These are phyloP conservation scores for Termitomyces sp. DNA, from an alignment of 768 basidiomycete species.

Conservation along the genomic window DNA sequence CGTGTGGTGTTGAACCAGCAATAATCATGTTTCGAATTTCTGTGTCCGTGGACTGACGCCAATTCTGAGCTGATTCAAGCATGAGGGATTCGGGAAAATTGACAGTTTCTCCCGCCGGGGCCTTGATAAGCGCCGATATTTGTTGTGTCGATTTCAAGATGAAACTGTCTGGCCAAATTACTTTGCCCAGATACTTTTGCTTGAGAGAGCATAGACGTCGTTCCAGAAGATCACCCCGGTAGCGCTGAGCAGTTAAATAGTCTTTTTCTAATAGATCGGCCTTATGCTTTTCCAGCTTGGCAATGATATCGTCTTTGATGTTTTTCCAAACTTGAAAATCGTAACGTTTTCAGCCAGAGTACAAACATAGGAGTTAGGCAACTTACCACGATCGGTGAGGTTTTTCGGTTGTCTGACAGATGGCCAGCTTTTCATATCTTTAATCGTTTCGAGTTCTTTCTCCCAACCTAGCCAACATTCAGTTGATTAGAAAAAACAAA, in stretches of 20 bases:
- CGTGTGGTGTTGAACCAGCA: not conserved
- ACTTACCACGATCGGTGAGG: conserved; percentile 6
- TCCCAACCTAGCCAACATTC: not conserved
- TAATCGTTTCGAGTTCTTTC: not conserved
- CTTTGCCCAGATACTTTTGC: not conserved
- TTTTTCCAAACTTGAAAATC: not conserved
- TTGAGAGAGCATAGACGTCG: not conserved
- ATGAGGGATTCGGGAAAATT: not conserved
- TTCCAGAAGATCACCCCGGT: not conserved
- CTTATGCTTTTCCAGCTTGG: not conserved
- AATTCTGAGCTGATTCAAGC: not conserved
- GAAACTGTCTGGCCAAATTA: not conserved
- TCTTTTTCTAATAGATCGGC: not conserved
- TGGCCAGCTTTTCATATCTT: not conserved
- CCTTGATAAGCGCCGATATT: not conserved
- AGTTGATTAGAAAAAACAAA: no score
- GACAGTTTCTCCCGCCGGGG: not conserved
- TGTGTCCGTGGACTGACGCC: not conserved
- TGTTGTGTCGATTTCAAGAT: not conserved
- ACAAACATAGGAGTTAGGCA: not conserved
- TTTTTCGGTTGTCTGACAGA: not conserved
- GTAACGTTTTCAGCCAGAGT: not conserved
- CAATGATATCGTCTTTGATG: not conserved
- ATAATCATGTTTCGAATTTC: not conserved
- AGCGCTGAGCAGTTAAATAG: not conserved